Conservation (phyloP, 2,329 filamentous ascomycete genomes). For the Madurella fahalii region DNA sequence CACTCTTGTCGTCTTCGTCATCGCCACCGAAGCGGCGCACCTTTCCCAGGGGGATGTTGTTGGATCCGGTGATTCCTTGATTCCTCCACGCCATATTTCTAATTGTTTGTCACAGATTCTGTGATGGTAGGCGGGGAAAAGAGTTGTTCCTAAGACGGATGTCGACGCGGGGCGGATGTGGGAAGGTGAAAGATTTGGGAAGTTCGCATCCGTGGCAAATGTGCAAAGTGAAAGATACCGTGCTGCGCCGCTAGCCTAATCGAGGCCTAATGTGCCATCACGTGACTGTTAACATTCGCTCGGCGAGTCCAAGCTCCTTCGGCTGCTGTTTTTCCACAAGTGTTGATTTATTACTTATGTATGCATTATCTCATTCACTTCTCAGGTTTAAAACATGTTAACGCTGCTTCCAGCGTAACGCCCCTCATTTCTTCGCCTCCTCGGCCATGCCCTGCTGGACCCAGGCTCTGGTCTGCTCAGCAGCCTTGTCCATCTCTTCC, state of each 20-base stretch:
- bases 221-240: neutral
- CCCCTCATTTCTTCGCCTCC: slow-evolving; percentile 45
- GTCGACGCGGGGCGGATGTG: neutral
- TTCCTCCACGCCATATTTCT: slow-evolving; percentile 61
- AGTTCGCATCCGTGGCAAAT: neutral
- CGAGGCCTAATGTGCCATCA: neutral
- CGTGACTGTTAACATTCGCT: neutral
- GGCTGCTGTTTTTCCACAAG: no score
- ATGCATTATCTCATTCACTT: no score
- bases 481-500: slow-evolving; percentile 50
- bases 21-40: slow-evolving; percentile 69
- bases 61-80: slow-evolving; percentile 91
- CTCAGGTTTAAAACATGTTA: neutral
- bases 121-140: neutral
- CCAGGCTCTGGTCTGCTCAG: slow-evolving; percentile 50
- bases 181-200: slow-evolving; percentile 1
- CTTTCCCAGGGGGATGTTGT: slow-evolving; percentile 92
- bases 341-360: no score
- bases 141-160: neutral
- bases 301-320: no score
- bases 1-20: slow-evolving; percentile 31
- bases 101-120: neutral
- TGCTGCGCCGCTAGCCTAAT: slow-evolving; percentile 1
- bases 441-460: slow-evolving; percentile 61
- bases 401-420: neutral